Evolutionary conservation across 2,329 filamentous ascomycete species (phyloP).

Genomic region (Pyrenophora graminea): DNA sequence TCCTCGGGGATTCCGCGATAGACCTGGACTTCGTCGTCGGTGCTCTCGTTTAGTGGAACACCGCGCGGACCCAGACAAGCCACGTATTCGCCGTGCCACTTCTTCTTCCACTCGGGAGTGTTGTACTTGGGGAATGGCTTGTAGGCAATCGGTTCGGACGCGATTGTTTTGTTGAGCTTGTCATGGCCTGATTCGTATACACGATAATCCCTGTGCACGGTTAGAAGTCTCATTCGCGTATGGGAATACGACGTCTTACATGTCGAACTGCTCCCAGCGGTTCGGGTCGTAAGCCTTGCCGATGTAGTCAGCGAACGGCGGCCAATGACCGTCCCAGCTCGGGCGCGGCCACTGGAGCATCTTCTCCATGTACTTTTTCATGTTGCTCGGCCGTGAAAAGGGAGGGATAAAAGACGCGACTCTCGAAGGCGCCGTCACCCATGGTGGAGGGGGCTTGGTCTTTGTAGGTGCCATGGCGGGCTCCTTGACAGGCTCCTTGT

Average conservation of each 20-base stretch:
- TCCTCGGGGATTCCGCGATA: conserved; percentile 59
- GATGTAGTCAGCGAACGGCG: conserved; percentile 50
- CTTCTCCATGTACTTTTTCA: conserved; percentile 47
- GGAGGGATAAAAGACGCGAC: conserved; percentile 21
- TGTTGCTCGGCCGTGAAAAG: conserved; percentile 24
- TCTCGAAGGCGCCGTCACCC: conserved; percentile 27
- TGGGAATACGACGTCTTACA: conserved; percentile 23
- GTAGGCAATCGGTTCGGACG: conserved; percentile 60
- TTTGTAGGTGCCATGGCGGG: background rate
- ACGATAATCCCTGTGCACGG: conserved; percentile 41
- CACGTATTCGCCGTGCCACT: conserved; percentile 62
- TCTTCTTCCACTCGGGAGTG: conserved; percentile 61
- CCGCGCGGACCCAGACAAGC: conserved; percentile 67
- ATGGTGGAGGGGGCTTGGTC: conserved; percentile 28
- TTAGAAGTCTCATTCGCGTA: conserved; percentile 3
- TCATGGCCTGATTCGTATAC: conserved; percentile 46
- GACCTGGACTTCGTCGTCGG: conserved; percentile 67
- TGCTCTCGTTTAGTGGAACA: conserved; percentile 56
- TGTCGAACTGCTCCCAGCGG: conserved; percentile 53
- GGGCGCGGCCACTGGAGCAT: conserved; percentile 51
- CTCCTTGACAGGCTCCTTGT: background rate
- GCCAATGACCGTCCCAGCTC: conserved; percentile 49
- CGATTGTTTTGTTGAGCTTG: conserved; percentile 29
- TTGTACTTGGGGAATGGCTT: conserved; percentile 75
- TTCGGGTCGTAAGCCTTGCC: conserved; percentile 53